A percentile compares a stretch with the other conserved stretches of the same genome.
Conservation (phyloP, 768 basidiomycete genomes). For the Lactarius vividus region DNA sequence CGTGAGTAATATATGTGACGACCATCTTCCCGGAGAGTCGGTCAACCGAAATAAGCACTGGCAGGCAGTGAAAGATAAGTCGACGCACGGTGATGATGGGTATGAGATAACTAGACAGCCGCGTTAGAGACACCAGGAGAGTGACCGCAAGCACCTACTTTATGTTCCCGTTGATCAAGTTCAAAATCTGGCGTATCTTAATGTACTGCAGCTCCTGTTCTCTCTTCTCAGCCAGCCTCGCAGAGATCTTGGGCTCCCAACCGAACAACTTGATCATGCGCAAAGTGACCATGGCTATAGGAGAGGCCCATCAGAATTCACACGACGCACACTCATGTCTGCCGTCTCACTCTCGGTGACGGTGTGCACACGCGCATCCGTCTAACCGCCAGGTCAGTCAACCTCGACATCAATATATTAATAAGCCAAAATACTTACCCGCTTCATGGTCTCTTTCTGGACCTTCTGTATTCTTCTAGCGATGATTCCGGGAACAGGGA, state of each 20-base stretch:
- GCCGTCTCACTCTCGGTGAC: conserved; percentile 40
- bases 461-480: conserved; percentile 37
- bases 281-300: conserved; percentile 37
- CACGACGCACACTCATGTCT: too few species aligned
- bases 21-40: conserved; percentile 32
- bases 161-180: conserved; percentile 34
- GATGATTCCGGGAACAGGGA: conserved; percentile 45
- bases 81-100: conserved; percentile 37
- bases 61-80: background rate
- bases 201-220: conserved; percentile 40
- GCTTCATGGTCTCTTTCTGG: conserved; percentile 43
- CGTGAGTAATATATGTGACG: conserved; percentile 37
- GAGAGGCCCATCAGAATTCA: conserved; percentile 9
- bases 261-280: conserved; percentile 62
- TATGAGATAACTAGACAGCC: conserved; percentile 34
- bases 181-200: conserved; percentile 37
- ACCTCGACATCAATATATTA: background rate
- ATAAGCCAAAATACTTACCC: conserved; percentile 29
- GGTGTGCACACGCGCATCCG: conserved; percentile 45
- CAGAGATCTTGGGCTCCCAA: conserved; percentile 50
- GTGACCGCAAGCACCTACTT: conserved; percentile 30
- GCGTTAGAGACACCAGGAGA: background rate
- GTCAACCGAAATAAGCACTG: background rate
- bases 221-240: conserved; percentile 35
- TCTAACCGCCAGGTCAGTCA: conserved; percentile 32